Conservation (phyloP, 306 rosid genomes). For the Luffa aegyptiaca region DNA sequence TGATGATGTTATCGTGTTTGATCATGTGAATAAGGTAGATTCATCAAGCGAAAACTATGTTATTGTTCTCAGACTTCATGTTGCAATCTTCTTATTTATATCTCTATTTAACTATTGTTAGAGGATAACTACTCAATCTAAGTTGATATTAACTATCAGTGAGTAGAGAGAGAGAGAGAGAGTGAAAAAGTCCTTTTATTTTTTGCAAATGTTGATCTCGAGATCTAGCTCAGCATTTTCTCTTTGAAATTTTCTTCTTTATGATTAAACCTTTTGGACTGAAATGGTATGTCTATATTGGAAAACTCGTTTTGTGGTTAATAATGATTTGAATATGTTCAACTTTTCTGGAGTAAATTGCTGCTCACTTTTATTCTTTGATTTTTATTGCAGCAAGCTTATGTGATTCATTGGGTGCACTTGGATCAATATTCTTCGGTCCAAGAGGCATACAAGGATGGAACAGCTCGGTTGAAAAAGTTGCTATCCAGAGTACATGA, state of each 20-base stretch:
- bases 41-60: not conserved
- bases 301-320: not conserved
- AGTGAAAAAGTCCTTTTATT: not conserved
- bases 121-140: not conserved
- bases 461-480: constrained; percentile 40
- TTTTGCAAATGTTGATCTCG: not conserved
- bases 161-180: not conserved
- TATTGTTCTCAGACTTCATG: not conserved
- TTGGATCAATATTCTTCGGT: constrained; percentile 65
- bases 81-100: not conserved
- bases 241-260: not conserved
- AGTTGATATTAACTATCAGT: not conserved
- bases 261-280: not conserved
- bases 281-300: not conserved
- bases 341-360: not conserved
- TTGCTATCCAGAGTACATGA: constrained; percentile 76
- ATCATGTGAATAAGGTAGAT: constrained; percentile 86
- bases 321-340: not conserved
- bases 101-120: not conserved
- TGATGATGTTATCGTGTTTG: constrained; percentile 82
- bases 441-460: constrained; percentile 63
- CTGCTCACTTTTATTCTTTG: not conserved
- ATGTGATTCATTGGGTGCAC: constrained; percentile 81
- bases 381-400: constrained; percentile 57
- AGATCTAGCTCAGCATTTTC: not conserved